Base-by-base conservation (phyloP, 306 rosid species). In the Mimosa pudica region DNA sequence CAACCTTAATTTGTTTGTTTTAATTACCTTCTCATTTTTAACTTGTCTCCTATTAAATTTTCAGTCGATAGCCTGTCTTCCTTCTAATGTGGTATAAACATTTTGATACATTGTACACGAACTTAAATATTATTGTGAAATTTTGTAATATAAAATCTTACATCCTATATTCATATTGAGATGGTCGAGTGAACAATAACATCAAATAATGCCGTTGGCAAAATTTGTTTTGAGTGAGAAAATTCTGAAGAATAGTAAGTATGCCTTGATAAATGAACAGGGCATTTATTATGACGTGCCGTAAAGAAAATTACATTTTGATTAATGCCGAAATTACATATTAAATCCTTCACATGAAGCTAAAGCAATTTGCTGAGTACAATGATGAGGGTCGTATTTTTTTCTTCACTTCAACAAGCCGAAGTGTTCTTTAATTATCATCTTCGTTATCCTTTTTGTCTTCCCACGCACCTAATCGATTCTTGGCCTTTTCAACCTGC, bases 401-500 rank as follows among this genome's bases (percentile, higher is more conserved):
- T 33, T 8, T 8, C 10, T 60, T 20, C 20, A 17, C 17, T 61
- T 61, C 67, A 30, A 30, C 10, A 42, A 33, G 33, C 45, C 13
- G 70, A 64, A 35, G 20, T 35, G 45, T 4, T 10, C 44, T 5
- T 49, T 14, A 51, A 11, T 35, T 7, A 35, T 64, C 20, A 3
- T n/a, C 61, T 8, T 55, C 61, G 7, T 30, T 7, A 12, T 24
- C 65, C 65, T 60, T 60, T 36, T 24, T 60, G 6, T 9, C 66
- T 6, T 64, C 46, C 70, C 70, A 64, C 46, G 2, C 13, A 35
- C 0, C 17, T 10, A 64, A 13, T 64, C 70, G 45, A 12, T 35
- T 64, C 70, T 64, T 35, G 6, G 70, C 20, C 18, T 64, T 64
- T 35, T 64, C 70, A 64, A 64, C 70, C 70, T 64, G 70, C 8